These are phyloP conservation scores for Saccharum hybrid DNA, from an alignment of 202 grass and related monocot species.

Conservation along the genomic window DNA sequence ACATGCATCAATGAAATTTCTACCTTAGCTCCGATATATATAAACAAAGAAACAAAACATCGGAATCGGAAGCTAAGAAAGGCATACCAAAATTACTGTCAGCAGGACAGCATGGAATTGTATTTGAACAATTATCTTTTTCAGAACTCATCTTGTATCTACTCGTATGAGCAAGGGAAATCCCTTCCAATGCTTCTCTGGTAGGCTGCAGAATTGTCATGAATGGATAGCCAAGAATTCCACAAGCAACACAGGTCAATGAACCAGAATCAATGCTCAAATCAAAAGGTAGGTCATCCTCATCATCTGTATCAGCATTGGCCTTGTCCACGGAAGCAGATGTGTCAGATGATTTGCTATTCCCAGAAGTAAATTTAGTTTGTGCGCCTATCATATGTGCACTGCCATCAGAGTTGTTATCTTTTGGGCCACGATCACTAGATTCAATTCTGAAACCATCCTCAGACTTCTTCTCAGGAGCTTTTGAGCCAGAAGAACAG, in stretches of 20 bases:
- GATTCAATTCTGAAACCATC: conserved; percentile 37
- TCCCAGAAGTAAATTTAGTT: conserved; percentile 25
- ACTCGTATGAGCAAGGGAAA: conserved; percentile 54
- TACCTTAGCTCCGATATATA: conserved; percentile 11
- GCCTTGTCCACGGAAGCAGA: conserved; percentile 32
- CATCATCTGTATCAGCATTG: conserved; percentile 51
- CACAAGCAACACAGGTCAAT: conserved; percentile 96
- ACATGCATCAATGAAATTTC: conserved; percentile 18
- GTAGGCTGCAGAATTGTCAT: conserved; percentile 94
- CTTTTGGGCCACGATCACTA: conserved; percentile 16
- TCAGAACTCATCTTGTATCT: conserved; percentile 42
- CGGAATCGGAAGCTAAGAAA: conserved; percentile 16
- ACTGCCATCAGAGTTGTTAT: conserved; percentile 34
- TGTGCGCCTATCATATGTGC: background rate
- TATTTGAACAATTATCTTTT: conserved; percentile 41
- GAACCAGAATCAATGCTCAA: conserved; percentile 96
- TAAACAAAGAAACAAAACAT: conserved; percentile 18
- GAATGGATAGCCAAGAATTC: conserved; percentile 98
- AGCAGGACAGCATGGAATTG: conserved; percentile 28
- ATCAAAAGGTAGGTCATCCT: conserved; percentile 79
- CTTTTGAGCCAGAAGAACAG: conserved; percentile 46
- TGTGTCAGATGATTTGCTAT: conserved; percentile 33
- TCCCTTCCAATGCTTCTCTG: conserved; percentile 67
- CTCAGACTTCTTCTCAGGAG: conserved; percentile 44
- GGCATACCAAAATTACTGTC: conserved; percentile 55